Percentiles rank a stretch among this genome's conserved stretches.
These are phyloP conservation scores for Pelargonium myrrhifolium DNA, from an alignment of 441 rosid species.

Conservation along the genomic window DNA sequence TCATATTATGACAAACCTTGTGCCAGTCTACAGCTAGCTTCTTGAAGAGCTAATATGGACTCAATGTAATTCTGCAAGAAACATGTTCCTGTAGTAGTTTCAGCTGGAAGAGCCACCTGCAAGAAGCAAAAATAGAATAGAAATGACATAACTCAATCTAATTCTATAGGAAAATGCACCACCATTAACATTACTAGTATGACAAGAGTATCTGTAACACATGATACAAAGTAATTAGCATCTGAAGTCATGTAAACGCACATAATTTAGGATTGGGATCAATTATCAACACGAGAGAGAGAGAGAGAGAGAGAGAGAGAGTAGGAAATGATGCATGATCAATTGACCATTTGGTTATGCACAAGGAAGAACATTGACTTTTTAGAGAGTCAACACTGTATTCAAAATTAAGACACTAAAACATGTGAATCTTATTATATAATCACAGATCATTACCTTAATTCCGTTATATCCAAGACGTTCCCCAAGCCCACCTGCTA, in stretches of 20 bases:
- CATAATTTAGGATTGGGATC: background rate
- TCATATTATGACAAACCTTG: constrained; percentile 41
- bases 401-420: background rate
- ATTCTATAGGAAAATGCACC: constrained; percentile 8
- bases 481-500: constrained; percentile 98
- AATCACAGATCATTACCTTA: constrained; percentile 40
- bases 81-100: constrained; percentile 78
- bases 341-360: background rate
- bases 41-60: constrained; percentile 78
- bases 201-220: background rate
- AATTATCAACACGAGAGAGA: background rate
- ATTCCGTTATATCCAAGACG: constrained; percentile 98
- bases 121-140: constrained; percentile 15
- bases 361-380: background rate
- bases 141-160: constrained; percentile 10
- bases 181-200: background rate
- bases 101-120: constrained; percentile 92
- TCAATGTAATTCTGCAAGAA: constrained; percentile 82
- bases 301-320: too few relatives aligned
- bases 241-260: background rate
- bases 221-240: background rate
- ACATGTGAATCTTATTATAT: background rate
- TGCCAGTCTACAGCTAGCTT: constrained; percentile 53
- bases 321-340: background rate
- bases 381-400: background rate